These are phyloP conservation scores for Boletus pseudo-olivaceus DNA, from an alignment of 768 basidiomycete species.

Conservation along the genomic window DNA sequence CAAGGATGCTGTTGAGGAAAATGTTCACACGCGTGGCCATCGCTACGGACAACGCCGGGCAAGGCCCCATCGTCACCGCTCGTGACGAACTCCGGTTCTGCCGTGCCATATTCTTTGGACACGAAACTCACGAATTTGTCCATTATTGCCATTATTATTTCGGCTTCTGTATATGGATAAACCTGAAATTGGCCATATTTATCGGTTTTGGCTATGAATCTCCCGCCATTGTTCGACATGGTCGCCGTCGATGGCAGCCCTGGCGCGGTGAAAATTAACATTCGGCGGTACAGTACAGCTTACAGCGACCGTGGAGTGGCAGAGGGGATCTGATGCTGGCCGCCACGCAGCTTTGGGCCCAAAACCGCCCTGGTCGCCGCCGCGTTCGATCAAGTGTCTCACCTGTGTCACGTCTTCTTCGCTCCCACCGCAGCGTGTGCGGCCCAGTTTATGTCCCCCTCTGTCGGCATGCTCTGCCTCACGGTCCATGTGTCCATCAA, in stretches of 20 bases:
- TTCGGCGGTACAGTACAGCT: background rate
- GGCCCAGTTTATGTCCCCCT: constrained; percentile 3
- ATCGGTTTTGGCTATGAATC: constrained; percentile 3
- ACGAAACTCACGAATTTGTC: constrained; percentile 22
- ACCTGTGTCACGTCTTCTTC: constrained; percentile 7
- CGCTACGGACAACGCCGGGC: constrained; percentile 41
- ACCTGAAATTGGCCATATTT: background rate
- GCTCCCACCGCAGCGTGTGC: constrained; percentile 16
- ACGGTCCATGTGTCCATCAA: constrained; percentile 8
- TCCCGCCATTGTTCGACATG: background rate
- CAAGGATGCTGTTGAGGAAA: constrained; percentile 41
- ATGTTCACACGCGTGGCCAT: constrained; percentile 41
- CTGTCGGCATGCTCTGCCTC: constrained; percentile 9
- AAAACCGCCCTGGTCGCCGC: constrained; percentile 12
- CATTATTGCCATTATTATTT: constrained; percentile 8
- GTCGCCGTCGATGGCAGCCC: background rate
- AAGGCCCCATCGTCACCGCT: constrained; percentile 43
- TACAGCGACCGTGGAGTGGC: background rate
- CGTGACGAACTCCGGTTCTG: constrained; percentile 38
- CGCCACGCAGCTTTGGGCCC: constrained; percentile 16
- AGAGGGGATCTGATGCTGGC: background rate
- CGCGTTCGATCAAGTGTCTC: constrained; percentile 7
- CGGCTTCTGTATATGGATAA: background rate
- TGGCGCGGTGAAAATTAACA: background rate
- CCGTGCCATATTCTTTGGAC: constrained; percentile 31